Evolutionary conservation across 2,329 filamentous ascomycete species (phyloP), one percentile per base, ranked within the genome.

Genomic region (Cordyceps javanica): DNA sequence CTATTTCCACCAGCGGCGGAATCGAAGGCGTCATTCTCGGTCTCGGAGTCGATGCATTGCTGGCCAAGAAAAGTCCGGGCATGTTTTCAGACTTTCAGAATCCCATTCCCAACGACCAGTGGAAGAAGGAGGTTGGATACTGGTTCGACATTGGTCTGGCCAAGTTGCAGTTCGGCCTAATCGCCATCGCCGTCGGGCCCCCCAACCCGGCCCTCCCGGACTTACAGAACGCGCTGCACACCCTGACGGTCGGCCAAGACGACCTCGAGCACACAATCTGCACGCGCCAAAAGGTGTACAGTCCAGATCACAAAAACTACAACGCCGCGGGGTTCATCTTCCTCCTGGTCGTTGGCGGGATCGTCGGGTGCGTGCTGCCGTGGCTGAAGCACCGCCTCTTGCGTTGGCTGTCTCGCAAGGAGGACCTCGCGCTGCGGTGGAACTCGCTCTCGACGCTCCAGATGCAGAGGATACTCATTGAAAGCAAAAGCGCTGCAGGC

Each of bases 131-230:
- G 26, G 58, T 58, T 6, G 19, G 44, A 13, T 58, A 60, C 34
- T 60, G 58, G 58, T 60, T 58, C 10, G 48, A 53, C 11, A 60
- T 60, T 19, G 55, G 58, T 16, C 58, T 60, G 23, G 58, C 54
- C 9, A 60, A 58, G 34, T 34, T 60, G 52, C 58, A 60, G 39
- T 50, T 60, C 3, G 54, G 44, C 16, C 21, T 45, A n/a, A 32
- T 60, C 5, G 41, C 26, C 49, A 32, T 60, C 13, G 46, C 57
- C 5, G 50, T 59, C 19, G 48, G 55, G 16, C 59, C 60, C 2
- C 49, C 23, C 2, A 57, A 60, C 38, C 26, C 50, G 6, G 57
- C 49, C 42, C 60, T 26, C 26, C 41, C 28, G n/a, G 50, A 42
- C 44, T 57, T 44, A 9, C 50, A 21, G 38, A 60, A n/a, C 45